Base-by-base conservation (phyloP, 2,329 filamentous ascomycete genomes). In the Lomentospora prolificans region DNA sequence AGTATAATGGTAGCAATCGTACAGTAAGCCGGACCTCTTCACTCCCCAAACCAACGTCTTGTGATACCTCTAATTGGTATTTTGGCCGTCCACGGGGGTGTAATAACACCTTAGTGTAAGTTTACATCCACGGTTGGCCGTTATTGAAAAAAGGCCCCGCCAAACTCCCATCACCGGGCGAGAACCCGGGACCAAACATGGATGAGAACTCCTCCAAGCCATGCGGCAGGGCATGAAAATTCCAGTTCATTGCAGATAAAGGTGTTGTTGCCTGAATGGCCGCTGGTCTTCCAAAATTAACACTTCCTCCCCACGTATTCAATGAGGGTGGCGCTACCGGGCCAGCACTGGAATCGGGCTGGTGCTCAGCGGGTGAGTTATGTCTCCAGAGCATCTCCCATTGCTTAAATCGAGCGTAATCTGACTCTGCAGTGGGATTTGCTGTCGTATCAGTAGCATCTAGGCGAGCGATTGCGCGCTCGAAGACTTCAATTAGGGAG, bases 401-500 rank as follows among this genome's bases (percentile, higher is more conserved):
- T 44, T 72, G 75, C 58, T 77, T 77, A 61, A 77, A 78, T 1
- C 74, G 67, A 51, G 75, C 74, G 50, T 78, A 78, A 24, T 75
- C 75, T 3, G 75, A 76, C 57, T 67, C 60, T 3, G 61, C 61
- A 0, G 69, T 68, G 3, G 66, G 60, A 22, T 27, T 52, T 31
- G 41, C 50, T 2, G 61, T 63, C 44, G 71, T 66, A 50, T 68
- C 70, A 53, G 71, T 74, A 19, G 72, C 65, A 51, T 77, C 73
- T 3, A 78, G 67, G 19, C 75, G 70, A 19, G 67, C 65, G 50
- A 72, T 71, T 9, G 76, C 76, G 46, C 73, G 69, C 57, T 79
- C 76, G 25, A 79, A 74, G 1, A 75, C 73, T 59, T 79, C 76
- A 33, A 79, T 77, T 9, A 79, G 69, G n/a, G 72, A 76, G 5